Base-by-base conservation (phyloP, 768 basidiomycete species). In the Termitomyces sp. region DNA sequence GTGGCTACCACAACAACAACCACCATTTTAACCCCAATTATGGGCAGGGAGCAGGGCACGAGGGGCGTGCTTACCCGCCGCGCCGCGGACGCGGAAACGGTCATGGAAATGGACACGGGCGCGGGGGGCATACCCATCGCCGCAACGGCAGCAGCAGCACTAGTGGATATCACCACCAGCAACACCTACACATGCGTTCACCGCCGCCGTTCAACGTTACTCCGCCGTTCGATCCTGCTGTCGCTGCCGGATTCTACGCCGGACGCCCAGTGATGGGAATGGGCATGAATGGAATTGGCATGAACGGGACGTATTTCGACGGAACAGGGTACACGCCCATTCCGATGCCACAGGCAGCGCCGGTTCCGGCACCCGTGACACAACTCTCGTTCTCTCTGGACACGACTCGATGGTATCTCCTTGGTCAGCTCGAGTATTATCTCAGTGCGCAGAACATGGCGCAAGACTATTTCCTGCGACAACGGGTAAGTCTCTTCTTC, bases 371-470 rank as follows among this genome's bases (percentile, higher is more conserved):
- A 10, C 65, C 67, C 6, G 45, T 62, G 42, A 56, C 61, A 34
- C 67, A 58, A 34, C 27, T 56, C 59, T 64, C 79, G 5, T 86
- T 83, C 74, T 79, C 84, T 2, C 68, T 91, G 13, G 92, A 95
- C 66, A 72, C 82, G 24, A 84, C 81, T 50, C 71, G 85, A 49
- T 88, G 80, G 65, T 85, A 82, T 68, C 76, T 96, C 27, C 80
- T 96, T 44, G 87, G 84, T 1, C 90, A 96, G 71, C 73, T 96
- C 52, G 95, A 96, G 72, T 97, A 93, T 71, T 98, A 96, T 74
- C 79, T 98, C 64, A 92, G 93, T 64, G 79, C 88, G 56, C 87
- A 97, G 69, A 97, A 96, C 68, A 79, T 98, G 75, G 89, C 83
- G n/a, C 84, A 86, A 68, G 95, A 98, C 70, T 80, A 89, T 63